Evolutionary conservation across 768 basidiomycete genomes (phyloP), one percentile per base, ranked within the genome.

Genomic region (Lactarius trivialis): DNA sequence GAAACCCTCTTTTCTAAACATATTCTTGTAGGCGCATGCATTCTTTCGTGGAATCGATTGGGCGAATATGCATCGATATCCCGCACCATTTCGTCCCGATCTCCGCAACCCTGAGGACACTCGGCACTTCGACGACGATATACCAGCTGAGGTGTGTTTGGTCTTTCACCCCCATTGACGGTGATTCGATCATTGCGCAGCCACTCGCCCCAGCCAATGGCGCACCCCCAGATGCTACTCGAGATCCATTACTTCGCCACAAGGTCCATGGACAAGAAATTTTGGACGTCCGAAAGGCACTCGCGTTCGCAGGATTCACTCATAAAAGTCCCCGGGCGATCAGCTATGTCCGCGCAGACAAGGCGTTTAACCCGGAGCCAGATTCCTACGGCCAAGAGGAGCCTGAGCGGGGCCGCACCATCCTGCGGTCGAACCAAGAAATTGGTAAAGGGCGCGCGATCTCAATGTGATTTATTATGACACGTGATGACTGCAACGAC

Each of bases 1-100:
- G 39, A 21, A 50, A 49, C 34, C 54, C 63, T 24, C 55, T 61
- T 62, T n/a, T 58, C 28, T 36, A 48, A 55, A 60, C 49, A 30
- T 17, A 33, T 41, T 8, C 34, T 36, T 41, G 14, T 71, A 93
- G 90, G 80, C 81, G 12, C 94, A 97, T 75, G 82, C 89, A 7
- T 98, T 90, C 86, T 97, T 98, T 79, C 81, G 79, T 65, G 92
- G 89, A 33, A 86, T 97, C 64, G 93, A 98, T 71, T 98, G 89
- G 88, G 77, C 80, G 51, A 89, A 88, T 69, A 87, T 98, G 39
- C 93, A 94, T 73, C 80, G 80, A 55, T 86, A 86, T 71, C 79
- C 83, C 58, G 90, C 95, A 12, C 95, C 95, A 17, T 98, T 95
- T 79, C 85, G 83, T 63, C 97, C 96, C 33, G 86, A 93, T 65